A percentile compares a stretch with the other conserved stretches of the same genome.
These are phyloP conservation scores for Dactylellina cionopaga DNA, from an alignment of 2,329 filamentous ascomycete genomes.

Conservation along the genomic window DNA sequence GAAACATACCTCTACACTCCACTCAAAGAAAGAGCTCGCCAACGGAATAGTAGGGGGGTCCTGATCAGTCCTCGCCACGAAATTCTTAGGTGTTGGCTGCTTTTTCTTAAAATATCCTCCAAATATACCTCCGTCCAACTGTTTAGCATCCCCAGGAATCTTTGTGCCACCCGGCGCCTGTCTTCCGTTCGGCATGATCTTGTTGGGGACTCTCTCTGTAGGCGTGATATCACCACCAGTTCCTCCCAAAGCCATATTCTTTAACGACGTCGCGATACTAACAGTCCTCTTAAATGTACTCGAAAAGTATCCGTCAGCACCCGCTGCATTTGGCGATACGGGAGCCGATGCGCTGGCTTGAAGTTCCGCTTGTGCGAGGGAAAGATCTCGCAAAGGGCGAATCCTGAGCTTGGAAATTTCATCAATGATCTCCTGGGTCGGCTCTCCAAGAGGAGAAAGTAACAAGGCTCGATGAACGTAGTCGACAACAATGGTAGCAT, in stretches of 20 bases:
- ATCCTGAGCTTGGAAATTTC: conserved; percentile 70
- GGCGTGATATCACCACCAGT: conserved; percentile 62
- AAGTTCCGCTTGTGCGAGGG: conserved; percentile 59
- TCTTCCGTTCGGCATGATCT: conserved; percentile 34
- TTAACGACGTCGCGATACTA: conserved; percentile 72
- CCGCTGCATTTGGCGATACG: conserved; percentile 64
- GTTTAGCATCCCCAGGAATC: conserved; percentile 56
- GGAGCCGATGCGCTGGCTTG: conserved; percentile 60
- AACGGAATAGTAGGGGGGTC: conserved; percentile 76
- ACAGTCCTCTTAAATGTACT: conserved; percentile 71
- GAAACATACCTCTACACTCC: conserved; percentile 78
- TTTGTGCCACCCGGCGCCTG: conserved; percentile 54
- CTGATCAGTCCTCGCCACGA: conserved; percentile 70
- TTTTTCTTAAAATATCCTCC: conserved; percentile 64
- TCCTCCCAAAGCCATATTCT: conserved; percentile 67
- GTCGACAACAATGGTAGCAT: conserved; percentile 86
- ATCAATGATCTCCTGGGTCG: conserved; percentile 77
- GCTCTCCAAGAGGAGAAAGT: conserved; percentile 76
- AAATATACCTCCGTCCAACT: conserved; percentile 58
- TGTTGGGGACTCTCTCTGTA: conserved; percentile 55
- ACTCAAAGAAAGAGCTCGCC: conserved; percentile 85
- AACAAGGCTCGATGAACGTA: conserved; percentile 81
- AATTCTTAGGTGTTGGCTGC: conserved; percentile 82
- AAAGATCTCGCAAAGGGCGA: conserved; percentile 26
- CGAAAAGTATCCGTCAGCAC: conserved; percentile 70